Conservation (phyloP, 345 rosid species). For the Carallia brachiata region DNA sequence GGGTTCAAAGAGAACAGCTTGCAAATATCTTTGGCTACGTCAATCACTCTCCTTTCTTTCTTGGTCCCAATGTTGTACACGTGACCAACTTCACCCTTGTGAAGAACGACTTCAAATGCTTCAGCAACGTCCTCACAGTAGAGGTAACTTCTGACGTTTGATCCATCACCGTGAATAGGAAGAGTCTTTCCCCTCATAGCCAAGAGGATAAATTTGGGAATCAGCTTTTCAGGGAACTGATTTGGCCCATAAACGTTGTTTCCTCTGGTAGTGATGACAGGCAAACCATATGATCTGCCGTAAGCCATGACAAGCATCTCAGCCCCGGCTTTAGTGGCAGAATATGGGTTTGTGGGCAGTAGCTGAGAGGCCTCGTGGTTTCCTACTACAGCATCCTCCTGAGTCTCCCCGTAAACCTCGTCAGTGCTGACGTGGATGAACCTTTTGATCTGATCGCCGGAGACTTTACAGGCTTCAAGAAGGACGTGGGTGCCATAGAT, state of each 20-base stretch:
- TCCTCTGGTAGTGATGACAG: slow-evolving; percentile 9
- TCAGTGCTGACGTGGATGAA: slow-evolving; percentile 14
- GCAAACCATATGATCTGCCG: slow-evolving; percentile 11
- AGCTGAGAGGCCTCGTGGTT: slow-evolving; percentile 2
- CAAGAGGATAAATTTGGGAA: slow-evolving; percentile 10
- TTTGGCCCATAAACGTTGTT: slow-evolving; percentile 14
- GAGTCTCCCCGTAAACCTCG: slow-evolving; percentile 3
- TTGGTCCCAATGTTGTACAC: slow-evolving; percentile 21
- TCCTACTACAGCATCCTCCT: slow-evolving; percentile 3
- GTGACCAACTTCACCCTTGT: slow-evolving; percentile 23
- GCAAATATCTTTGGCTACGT: slow-evolving; percentile 22
- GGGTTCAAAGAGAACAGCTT: slow-evolving; percentile 17
- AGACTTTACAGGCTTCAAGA: slow-evolving; percentile 10
- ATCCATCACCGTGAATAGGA: slow-evolving; percentile 24
- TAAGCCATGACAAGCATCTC: slow-evolving; percentile 18
- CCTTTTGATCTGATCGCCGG: slow-evolving; percentile 12
- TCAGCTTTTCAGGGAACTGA: slow-evolving; percentile 10
- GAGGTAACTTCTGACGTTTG: slow-evolving; percentile 21
- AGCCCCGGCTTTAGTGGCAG: slow-evolving; percentile 12
- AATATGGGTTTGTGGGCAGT: slow-evolving; percentile 4
- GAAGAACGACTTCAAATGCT: slow-evolving; percentile 20
- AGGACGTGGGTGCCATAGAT: slow-evolving; percentile 17
- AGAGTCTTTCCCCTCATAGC: slow-evolving; percentile 16
- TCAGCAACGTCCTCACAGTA: slow-evolving; percentile 26
- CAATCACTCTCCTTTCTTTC: slow-evolving; percentile 24